Base-by-base conservation (phyloP, 1,139 yeast species). In the Kodamaea fungicola region DNA sequence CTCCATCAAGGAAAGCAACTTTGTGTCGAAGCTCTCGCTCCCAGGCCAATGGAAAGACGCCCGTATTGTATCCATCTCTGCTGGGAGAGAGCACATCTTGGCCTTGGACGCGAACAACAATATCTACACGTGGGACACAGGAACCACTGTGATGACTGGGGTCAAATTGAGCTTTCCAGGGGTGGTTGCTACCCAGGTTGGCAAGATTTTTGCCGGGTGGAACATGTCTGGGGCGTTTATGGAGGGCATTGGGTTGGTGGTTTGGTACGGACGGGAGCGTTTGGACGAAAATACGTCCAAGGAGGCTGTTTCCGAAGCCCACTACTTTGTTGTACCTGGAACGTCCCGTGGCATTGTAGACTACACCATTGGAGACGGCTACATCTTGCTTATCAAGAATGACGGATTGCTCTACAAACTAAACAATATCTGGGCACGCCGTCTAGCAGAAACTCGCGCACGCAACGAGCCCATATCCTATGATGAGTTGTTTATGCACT, bases 171-270 rank as follows among this genome's bases (percentile, higher is more conserved):
- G 41, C 6, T 79, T 84, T 44, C 56, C 59, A 0, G 56, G 49
- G 0, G 33, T 51, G 7, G 42, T 41, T 9, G 34, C 32, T 5
- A 21, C 28, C 8, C 28, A 31, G 2, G 64, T 78, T 4, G 45
- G 63, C 31, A 78, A 74, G 49, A 71, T 81, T 8, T 67, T 70
- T 13, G 83, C 88, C 22, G 95, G 94, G 0, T 85, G 94, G 94
- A 71, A 76, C 40, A 60, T 74, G 13, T 75, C 78, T 35, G 76
- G 78, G 24, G 77, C 78, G 23, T 67, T 70, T 35, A 60, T 80
- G 2, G 64, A 64, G 19, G 64, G 62, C 5, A 59, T 74, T 28
- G 90, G 90, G 0, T 55, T 85, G 29, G 67, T 79, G 0, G 70
- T 78, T 10, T 84, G 92, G 92, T 71, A 63, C 33, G 51, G 64